A percentile compares a stretch with the other conserved stretches of the same genome.
phyloP scores from a whole-genome alignment of 345 rosid species.

The Syzygium aqueum region DNA sequence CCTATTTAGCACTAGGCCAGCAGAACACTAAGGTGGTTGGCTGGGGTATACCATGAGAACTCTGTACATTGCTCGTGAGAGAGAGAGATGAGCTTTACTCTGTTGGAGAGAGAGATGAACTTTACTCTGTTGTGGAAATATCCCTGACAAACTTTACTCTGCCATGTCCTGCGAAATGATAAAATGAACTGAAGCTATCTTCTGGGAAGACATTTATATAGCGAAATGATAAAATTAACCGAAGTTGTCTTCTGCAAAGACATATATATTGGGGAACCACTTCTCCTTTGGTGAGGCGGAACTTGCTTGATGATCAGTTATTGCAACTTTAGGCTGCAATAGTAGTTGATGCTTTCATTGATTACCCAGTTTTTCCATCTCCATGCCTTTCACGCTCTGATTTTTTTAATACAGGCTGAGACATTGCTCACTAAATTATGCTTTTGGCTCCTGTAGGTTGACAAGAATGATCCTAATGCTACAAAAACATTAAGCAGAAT shows the following conservation, averaged over 20 bases:
- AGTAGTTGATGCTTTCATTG: background rate
- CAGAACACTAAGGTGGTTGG: background rate
- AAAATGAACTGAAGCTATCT: background rate
- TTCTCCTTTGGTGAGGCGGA: background rate
- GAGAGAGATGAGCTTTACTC: background rate
- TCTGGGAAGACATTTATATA: background rate
- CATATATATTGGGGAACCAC: background rate
- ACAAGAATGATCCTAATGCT: constrained; percentile 66
- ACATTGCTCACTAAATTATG: background rate
- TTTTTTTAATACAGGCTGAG: background rate
- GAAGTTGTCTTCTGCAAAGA: background rate
- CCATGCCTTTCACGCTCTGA: background rate
- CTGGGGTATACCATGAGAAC: background rate
- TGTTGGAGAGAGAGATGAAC: background rate
- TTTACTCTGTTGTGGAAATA: background rate
- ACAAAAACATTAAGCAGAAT: constrained; percentile 45
- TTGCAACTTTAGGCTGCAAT: background rate
- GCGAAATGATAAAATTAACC: too few species aligned
- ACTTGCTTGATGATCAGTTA: background rate
- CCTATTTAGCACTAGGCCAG: background rate
- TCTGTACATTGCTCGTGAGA: background rate
- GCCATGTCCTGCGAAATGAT: background rate
- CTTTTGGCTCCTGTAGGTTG: constrained; percentile 30
- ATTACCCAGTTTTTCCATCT: background rate
- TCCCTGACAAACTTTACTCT: background rate